These are phyloP conservation scores for Rhodotorula toruloides DNA, from an alignment of 768 basidiomycete species.

Conservation along the genomic window DNA sequence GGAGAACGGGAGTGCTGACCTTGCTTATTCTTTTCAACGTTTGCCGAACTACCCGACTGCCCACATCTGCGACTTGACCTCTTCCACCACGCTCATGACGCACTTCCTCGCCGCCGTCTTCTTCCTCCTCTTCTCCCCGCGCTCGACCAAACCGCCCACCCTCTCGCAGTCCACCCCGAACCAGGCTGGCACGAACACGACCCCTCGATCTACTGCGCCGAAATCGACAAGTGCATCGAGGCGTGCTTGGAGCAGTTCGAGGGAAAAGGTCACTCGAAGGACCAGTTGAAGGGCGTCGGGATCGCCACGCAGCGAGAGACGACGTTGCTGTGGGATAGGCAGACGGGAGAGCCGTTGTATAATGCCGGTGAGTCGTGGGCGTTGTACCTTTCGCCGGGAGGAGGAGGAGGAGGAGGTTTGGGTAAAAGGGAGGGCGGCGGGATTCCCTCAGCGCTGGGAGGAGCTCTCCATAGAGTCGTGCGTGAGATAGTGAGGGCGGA, in stretches of 20 bases:
- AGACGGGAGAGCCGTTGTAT: slow-evolving; percentile 81
- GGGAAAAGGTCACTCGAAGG: slow-evolving; percentile 65
- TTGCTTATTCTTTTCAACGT: no score
- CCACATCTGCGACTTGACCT: background rate
- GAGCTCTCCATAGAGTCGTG: no score
- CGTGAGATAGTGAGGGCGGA: no score
- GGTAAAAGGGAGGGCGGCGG: no score
- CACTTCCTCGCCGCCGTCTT: background rate
- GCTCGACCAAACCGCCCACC: slow-evolving; percentile 6
- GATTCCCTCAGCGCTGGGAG: no score
- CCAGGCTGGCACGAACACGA: slow-evolving; percentile 93
- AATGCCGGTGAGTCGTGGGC: slow-evolving; percentile 55
- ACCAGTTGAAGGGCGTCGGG: slow-evolving; percentile 85
- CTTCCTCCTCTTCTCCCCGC: background rate
- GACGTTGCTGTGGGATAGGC: slow-evolving; percentile 83
- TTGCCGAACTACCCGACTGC: no score
- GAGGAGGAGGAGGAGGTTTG: no score
- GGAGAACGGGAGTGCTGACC: no score
- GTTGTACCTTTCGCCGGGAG: background rate
- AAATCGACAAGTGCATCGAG: slow-evolving; percentile 70
- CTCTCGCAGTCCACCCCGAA: slow-evolving; percentile 45
- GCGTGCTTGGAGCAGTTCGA: slow-evolving; percentile 67
- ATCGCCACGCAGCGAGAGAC: slow-evolving; percentile 96
- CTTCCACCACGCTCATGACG: background rate
- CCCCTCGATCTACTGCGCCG: slow-evolving; percentile 69